Base-by-base conservation (phyloP, 306 rosid genomes). In the Prunus padus region DNA sequence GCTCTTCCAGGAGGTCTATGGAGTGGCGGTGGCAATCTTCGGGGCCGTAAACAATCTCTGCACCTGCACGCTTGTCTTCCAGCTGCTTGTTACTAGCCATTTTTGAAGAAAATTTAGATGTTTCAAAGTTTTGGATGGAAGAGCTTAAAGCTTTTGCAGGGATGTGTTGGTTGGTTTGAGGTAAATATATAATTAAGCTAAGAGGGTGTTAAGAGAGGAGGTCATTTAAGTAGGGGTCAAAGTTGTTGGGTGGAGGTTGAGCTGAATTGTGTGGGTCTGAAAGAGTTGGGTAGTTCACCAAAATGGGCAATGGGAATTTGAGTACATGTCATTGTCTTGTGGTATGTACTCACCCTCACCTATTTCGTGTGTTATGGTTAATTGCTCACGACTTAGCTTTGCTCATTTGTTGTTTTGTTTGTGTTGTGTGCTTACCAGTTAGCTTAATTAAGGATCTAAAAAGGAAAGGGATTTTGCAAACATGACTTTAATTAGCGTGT, bases 1-100 rank as follows among this genome's bases (percentile, higher is more conserved):
- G 57, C 78, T 92, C 97, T 55, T 80, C 80, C 40, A 92, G 52
- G 0, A 92, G 88, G 73, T 90, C 89, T 13, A 84, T 25, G 33
- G 93, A 92, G 3, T 54, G 85, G 1, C 80, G 72, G 30, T 80
- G 52, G 52, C 97, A 92, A 22, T 81, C 92, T 63, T 92, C 88
- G 0, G 82, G 28, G 11, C 96, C 97, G 23, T 88, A 65, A 40
- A 82, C 88, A 2, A 92, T 83, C 85, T 89, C 93, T 2, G 96
- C 93, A 11, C 93, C 90, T 0, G 77, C 88, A 2, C 89, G 88
- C 74, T 86, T 89, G 68, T 82, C 83, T 19, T 23, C 63, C 19
- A 60, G 67, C 20, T 31, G 0, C 19, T 19, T 62, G 44, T n/a
- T n/a, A 2, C 67, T 62, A 50, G 65, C 22, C 25, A 75, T 31